phyloP scores from a whole-genome alignment of 2,329 filamentous ascomycete genomes.

The Neonectria punicea region DNA sequence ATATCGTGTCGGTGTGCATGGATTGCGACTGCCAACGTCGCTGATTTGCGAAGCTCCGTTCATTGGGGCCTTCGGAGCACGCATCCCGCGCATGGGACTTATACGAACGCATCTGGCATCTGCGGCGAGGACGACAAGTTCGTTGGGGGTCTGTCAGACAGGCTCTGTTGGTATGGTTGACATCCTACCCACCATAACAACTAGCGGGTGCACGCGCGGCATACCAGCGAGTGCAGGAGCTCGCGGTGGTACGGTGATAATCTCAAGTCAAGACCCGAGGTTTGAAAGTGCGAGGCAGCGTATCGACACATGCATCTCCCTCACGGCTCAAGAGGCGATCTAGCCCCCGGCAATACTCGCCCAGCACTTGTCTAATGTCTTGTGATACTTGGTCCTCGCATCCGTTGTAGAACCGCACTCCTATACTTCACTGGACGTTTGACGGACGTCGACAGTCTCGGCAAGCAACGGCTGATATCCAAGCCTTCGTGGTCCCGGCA shows the following conservation, averaged over 20 bases:
- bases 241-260: neutral
- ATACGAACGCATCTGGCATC: neutral
- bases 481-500: neutral
- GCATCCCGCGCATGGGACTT: no score
- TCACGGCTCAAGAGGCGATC: neutral
- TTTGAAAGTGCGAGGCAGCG: neutral
- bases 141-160: neutral
- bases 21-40: slow-evolving; percentile 8
- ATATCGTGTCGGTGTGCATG: slow-evolving; percentile 7
- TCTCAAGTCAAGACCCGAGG: neutral
- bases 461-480: neutral
- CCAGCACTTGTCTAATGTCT: neutral
- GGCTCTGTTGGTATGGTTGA: neutral
- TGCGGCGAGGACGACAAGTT: neutral
- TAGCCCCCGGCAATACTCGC: neutral
- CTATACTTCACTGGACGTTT: neutral
- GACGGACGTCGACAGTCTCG: neutral
- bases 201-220: neutral
- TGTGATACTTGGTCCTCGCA: neutral
- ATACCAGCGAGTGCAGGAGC: neutral
- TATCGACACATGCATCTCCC: neutral
- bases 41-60: slow-evolving; percentile 10
- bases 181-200: neutral
- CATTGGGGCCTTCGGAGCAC: slow-evolving; percentile 5
- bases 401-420: neutral